Conservation (phyloP, 768 basidiomycete genomes). For the Rhizopogon salebrosus region DNA sequence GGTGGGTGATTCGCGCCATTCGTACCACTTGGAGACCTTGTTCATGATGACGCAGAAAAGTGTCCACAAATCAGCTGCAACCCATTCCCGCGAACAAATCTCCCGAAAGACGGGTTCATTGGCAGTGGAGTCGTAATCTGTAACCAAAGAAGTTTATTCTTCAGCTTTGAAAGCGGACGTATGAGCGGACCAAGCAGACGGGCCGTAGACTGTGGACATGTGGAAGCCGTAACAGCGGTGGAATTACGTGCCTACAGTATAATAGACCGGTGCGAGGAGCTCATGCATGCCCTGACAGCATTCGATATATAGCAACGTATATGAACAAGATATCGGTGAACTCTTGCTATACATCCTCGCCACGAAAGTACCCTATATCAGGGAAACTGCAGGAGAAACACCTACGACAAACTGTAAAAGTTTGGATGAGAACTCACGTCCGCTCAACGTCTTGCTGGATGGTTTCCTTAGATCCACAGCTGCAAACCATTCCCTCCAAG, state of each 20-base stretch:
- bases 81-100: conserved; percentile 60
- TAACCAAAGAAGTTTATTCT: conserved; percentile 20
- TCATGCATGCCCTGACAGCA: conserved; percentile 99
- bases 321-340: conserved; percentile 87
- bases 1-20: conserved; percentile 52
- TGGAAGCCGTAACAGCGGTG: neutral
- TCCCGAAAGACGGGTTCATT: conserved; percentile 43
- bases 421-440: conserved; percentile 55
- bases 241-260: conserved; percentile 39
- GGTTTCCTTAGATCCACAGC: conserved; percentile 84
- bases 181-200: conserved; percentile 12
- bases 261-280: conserved; percentile 81
- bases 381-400: conserved; percentile 66
- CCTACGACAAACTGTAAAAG: neutral
- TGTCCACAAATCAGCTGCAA: conserved; percentile 84
- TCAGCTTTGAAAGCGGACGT: conserved; percentile 17
- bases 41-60: conserved; percentile 82
- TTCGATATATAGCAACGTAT: conserved; percentile 74
- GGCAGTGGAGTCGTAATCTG: conserved; percentile 75
- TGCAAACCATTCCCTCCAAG: conserved; percentile 93
- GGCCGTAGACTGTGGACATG: conserved; percentile 5
- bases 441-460: conserved; percentile 94
- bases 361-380: conserved; percentile 89
- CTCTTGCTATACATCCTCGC: conserved; percentile 65
- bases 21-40: conserved; percentile 72